Conservation (phyloP, 345 rosid genomes). For the Ceriops zippeliana region DNA sequence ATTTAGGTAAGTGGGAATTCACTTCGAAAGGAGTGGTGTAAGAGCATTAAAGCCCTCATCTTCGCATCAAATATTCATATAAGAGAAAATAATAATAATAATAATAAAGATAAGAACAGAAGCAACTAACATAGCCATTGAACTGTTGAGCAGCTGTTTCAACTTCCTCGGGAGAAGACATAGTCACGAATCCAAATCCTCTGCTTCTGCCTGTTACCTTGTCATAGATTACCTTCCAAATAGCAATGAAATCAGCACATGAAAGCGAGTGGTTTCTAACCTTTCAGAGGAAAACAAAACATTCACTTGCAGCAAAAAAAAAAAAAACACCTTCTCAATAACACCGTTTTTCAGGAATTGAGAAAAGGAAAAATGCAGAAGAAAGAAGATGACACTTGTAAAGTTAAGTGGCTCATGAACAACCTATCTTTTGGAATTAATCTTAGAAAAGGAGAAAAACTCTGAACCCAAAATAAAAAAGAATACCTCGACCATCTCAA, state of each 20-base stretch:
- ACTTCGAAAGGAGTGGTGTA: no score
- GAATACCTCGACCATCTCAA: conserved; percentile 93
- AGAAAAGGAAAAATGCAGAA: no score
- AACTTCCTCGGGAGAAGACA: conserved; percentile 71
- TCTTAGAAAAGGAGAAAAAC: background rate
- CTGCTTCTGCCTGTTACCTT: conserved; percentile 92
- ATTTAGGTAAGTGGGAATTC: no score
- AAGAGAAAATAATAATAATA: no score
- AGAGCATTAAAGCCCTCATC: no score
- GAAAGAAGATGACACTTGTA: background rate
- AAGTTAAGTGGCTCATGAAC: background rate
- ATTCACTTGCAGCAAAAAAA: background rate
- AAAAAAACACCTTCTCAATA: no score
- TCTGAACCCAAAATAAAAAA: background rate
- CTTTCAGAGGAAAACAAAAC: background rate
- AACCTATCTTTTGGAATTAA: no score
- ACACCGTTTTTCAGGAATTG: background rate
- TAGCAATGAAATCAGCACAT: conserved; percentile 15
- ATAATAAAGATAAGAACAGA: no score
- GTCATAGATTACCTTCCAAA: conserved; percentile 83
- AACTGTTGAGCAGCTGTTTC: conserved; percentile 74
- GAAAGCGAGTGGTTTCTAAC: background rate
- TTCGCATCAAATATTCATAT: no score
- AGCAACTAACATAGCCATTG: conserved; percentile 79
- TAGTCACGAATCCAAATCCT: conserved; percentile 96